Evolutionary conservation across 768 basidiomycete species (phyloP).

Genomic region (Russula abietina): DNA sequence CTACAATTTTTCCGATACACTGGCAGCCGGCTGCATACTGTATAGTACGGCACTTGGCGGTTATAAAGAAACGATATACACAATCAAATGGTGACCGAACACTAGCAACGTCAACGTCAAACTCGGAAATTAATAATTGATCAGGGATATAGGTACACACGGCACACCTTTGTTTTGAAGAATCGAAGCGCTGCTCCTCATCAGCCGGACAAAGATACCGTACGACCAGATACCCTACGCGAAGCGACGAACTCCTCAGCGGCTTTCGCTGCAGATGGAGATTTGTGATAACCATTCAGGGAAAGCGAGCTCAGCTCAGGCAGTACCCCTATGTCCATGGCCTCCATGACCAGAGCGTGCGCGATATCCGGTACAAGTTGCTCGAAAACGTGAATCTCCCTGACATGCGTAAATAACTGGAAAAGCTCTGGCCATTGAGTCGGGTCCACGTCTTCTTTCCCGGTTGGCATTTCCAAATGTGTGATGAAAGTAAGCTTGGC

Average conservation of each 20-base stretch:
- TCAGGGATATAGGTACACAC: no score
- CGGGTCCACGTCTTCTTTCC: not conserved
- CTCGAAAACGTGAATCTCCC: not conserved
- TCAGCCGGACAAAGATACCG: not conserved
- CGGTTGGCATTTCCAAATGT: not conserved
- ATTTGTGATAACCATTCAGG: not conserved
- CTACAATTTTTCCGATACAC: no score
- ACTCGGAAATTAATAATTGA: no score
- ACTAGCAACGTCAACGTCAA: no score
- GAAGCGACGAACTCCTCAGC: not conserved
- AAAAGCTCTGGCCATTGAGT: constrained; percentile 7
- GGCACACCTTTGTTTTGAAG: no score
- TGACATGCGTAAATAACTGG: not conserved
- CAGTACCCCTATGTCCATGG: not conserved
- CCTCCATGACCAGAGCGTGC: not conserved
- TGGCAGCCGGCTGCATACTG: no score
- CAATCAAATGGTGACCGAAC: no score
- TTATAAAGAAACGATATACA: no score
- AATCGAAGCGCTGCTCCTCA: not conserved
- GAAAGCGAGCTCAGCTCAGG: not conserved
- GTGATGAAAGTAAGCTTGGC: no score
- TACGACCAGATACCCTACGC: not conserved
- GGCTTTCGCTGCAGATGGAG: not conserved
- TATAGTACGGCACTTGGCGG: no score
- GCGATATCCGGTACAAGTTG: constrained; percentile 1